Evolutionary conservation across 495 filamentous ascomycete genomes (phyloP).

Genomic region (Trichocladium antarcticum): DNA sequence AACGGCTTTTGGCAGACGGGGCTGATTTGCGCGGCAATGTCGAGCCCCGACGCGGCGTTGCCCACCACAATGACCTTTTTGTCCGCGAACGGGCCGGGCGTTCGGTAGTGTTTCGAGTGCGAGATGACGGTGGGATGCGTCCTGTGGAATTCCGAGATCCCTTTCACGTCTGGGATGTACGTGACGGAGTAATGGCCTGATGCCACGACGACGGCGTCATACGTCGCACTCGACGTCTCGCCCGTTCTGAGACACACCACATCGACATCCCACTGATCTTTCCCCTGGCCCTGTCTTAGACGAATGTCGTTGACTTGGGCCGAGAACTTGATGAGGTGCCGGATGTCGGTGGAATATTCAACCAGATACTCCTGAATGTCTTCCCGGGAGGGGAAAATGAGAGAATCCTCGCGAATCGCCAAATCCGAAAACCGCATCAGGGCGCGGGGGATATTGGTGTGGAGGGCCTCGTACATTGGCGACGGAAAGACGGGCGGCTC

Average conservation of each 20-base stretch:
- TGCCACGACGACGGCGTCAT: constrained; percentile 76
- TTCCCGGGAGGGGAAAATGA: constrained; percentile 62
- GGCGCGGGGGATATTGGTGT: constrained; percentile 76
- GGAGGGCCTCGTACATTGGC: constrained; percentile 68
- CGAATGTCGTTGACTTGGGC: constrained; percentile 30
- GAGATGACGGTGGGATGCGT: constrained; percentile 53
- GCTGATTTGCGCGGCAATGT: constrained; percentile 68
- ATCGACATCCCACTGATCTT: constrained; percentile 42
- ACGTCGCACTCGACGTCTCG: constrained; percentile 38
- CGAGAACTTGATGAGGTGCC: constrained; percentile 35
- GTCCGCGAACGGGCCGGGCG: constrained; percentile 42
- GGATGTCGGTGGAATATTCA: constrained; percentile 56
- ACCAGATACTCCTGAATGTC: constrained; percentile 63
- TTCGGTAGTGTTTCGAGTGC: constrained; percentile 74
- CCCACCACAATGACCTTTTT: constrained; percentile 60
- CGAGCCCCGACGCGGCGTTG: constrained; percentile 64
- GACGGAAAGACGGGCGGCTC: constrained; percentile 45
- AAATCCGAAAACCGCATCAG: constrained; percentile 74
- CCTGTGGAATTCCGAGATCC: constrained; percentile 39
- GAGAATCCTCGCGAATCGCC: constrained; percentile 45
- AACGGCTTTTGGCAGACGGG: constrained; percentile 31
- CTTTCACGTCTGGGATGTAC: constrained; percentile 49
- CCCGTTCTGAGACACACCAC: constrained; percentile 35
- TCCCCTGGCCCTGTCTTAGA: constrained; percentile 18
- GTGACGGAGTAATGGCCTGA: constrained; percentile 70